phyloP scores from a whole-genome alignment of 306 rosid genomes.

The Vigna nakashimae region DNA sequence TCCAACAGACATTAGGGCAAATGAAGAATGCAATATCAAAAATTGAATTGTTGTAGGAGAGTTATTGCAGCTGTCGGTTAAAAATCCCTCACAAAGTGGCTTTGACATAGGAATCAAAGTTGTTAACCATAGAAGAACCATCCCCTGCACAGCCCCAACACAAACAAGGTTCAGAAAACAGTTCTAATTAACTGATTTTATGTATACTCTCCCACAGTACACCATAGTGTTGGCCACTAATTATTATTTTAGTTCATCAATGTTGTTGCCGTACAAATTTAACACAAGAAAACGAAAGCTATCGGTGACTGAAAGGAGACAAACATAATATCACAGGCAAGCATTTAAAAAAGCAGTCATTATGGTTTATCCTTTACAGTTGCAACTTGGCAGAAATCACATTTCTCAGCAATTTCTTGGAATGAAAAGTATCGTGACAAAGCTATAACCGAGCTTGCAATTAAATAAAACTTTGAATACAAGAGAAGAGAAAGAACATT shows the following conservation, averaged over 20 bases:
- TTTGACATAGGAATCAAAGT: conserved; percentile 46
- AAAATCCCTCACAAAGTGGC: conserved; percentile 10
- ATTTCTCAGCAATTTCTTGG: not conserved
- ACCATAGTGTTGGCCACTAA: not conserved
- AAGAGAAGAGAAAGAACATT: not conserved
- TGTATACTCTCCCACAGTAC: not conserved
- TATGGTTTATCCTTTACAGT: not conserved
- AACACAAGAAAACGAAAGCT: conserved; percentile 19
- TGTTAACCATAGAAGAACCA: conserved; percentile 54
- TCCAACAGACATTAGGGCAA: conserved; percentile 48
- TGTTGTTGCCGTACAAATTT: not conserved
- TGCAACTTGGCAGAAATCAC: not conserved
- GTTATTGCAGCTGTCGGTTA: conserved; percentile 18
- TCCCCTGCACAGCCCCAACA: conserved; percentile 37
- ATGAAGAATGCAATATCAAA: conserved; percentile 44
- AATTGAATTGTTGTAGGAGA: conserved; percentile 35
- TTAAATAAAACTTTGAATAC: not conserved
- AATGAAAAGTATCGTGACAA: not conserved
- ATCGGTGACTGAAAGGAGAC: not conserved
- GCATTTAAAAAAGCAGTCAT: not conserved
- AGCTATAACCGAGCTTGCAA: not conserved
- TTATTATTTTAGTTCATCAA: too few relatives aligned
- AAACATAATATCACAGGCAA: not conserved
- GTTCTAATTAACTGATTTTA: not conserved
- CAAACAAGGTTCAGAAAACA: not conserved